Evolutionary conservation across 1,284 basidiomycete genomes (phyloP).

Genomic region (Cutaneotrichosporon cutaneum): DNA sequence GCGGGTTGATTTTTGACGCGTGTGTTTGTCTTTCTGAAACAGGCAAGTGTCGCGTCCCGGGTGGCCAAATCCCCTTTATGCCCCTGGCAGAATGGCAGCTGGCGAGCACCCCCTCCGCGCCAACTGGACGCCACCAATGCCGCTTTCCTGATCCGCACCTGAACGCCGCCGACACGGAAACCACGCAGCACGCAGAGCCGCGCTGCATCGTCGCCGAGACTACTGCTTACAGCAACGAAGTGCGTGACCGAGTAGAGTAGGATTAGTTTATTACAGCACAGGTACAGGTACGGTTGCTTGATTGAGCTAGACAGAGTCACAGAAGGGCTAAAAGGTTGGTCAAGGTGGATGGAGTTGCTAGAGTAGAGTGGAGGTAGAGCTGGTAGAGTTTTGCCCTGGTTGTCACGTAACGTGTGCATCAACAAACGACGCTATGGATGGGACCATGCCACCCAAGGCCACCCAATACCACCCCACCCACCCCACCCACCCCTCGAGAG

Average conservation of each 20-base stretch:
- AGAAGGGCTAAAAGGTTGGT: no score
- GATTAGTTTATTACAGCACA: no score
- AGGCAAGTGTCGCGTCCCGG: neutral
- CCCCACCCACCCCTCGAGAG: neutral
- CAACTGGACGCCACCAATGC: neutral
- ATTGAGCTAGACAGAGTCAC: no score
- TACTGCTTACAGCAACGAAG: neutral
- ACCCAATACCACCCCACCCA: neutral
- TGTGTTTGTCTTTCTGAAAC: conserved; percentile 1
- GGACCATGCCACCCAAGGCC: neutral
- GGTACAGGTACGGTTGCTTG: no score
- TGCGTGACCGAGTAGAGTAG: no score
- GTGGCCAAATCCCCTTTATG: neutral
- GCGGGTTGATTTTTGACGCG: neutral
- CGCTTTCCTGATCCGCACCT: neutral
- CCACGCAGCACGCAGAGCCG: neutral
- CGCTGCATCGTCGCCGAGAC: neutral
- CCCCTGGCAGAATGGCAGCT: no score
- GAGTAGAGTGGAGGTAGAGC: neutral
- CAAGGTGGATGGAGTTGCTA: no score
- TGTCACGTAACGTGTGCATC: conserved; percentile 1
- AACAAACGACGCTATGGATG: neutral
- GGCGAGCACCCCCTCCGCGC: neutral
- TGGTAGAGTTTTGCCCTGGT: neutral
- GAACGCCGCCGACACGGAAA: neutral